Evolutionary conservation across 2,329 filamentous ascomycete genomes (phyloP).

Genomic region (Trichoderma sp.): DNA sequence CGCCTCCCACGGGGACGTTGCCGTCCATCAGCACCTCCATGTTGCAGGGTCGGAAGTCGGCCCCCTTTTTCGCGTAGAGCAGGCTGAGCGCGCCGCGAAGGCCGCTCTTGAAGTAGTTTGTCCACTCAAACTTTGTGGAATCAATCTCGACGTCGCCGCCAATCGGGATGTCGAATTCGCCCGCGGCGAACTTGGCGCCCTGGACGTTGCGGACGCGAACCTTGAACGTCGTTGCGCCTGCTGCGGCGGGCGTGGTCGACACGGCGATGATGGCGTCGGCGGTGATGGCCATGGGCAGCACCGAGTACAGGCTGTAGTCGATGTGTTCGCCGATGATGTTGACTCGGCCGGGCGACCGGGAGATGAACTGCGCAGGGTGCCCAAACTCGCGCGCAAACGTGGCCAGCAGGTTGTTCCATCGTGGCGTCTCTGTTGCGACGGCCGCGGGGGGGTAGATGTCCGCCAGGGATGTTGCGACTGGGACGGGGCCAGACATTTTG

Average conservation of each 20-base stretch:
- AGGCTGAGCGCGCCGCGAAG: constrained; percentile 80
- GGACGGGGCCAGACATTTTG: constrained; percentile 65
- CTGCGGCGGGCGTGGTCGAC: constrained; percentile 54
- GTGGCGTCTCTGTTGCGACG: constrained; percentile 65
- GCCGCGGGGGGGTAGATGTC: constrained; percentile 84
- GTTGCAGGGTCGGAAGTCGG: constrained; percentile 65
- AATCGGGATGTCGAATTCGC: constrained; percentile 72
- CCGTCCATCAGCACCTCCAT: constrained; percentile 92
- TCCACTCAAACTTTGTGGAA: constrained; percentile 85
- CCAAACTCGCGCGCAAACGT: constrained; percentile 74
- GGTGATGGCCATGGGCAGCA: constrained; percentile 92
- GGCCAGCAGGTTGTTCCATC: constrained; percentile 76
- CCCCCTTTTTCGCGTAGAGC: constrained; percentile 67
- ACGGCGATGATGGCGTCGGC: constrained; percentile 90
- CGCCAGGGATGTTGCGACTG: constrained; percentile 72
- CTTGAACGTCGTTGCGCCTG: constrained; percentile 58
- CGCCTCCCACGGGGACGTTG: constrained; percentile 87
- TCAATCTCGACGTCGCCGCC: constrained; percentile 76
- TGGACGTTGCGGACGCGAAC: constrained; percentile 83
- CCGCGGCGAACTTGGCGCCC: constrained; percentile 71
- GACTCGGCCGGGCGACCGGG: constrained; percentile 89
- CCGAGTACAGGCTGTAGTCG: constrained; percentile 96
- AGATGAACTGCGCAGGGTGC: constrained; percentile 74
- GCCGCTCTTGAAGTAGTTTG: constrained; percentile 97
- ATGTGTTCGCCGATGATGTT: constrained; percentile 99